phyloP scores from a whole-genome alignment of 2,329 filamentous ascomycete species.

The Xylaria sp. region DNA sequence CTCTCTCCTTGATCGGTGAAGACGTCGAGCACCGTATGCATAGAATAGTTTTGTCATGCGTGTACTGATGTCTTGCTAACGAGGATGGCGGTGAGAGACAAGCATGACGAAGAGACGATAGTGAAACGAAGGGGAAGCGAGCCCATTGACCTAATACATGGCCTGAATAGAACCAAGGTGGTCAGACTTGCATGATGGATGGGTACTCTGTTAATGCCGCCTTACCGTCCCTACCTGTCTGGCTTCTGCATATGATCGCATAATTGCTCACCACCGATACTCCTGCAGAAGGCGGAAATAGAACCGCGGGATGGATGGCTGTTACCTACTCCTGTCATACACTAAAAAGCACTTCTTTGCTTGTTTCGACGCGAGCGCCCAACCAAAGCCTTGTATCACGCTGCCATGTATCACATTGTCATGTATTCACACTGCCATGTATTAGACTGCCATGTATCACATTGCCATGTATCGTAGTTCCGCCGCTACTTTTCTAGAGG shows the following conservation, averaged over 20 bases:
- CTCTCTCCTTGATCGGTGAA: background rate
- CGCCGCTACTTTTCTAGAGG: background rate
- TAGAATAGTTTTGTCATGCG: conserved; percentile 1
- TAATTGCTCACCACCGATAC: background rate
- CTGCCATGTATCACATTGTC: too few species aligned
- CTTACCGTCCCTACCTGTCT: background rate
- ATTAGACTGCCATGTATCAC: too few species aligned
- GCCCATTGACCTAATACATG: background rate
- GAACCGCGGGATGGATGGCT: background rate
- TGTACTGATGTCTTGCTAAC: background rate
- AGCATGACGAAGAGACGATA: conserved; percentile 8
- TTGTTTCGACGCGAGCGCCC: too few species aligned
- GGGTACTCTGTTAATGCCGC: background rate
- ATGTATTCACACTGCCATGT: too few species aligned
- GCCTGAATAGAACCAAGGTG: background rate
- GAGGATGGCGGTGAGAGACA: background rate
- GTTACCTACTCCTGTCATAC: background rate
- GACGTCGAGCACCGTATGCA: background rate
- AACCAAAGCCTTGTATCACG: too few species aligned
- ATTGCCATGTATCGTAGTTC: background rate
- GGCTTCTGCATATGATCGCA: background rate
- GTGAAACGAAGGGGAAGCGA: background rate
- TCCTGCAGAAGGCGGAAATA: background rate
- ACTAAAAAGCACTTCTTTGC: background rate
- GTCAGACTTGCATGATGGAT: background rate